Evolutionary conservation across 2,329 filamentous ascomycete genomes (phyloP), one percentile per base, ranked within the genome.

Genomic region (Phoma sp.): DNA sequence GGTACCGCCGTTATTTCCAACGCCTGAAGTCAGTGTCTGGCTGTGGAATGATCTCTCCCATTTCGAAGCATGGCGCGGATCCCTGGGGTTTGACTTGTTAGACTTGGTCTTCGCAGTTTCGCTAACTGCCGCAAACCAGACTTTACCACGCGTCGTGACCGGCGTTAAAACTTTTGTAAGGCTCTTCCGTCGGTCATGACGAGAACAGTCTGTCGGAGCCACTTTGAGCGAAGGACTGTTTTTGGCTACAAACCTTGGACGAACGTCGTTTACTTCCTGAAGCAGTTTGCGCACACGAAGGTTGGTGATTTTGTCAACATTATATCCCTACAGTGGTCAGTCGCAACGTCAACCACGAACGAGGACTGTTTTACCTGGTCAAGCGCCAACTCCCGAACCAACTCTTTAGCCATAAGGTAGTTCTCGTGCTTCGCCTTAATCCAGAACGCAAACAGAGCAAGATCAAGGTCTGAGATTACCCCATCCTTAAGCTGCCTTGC

Each of bases 361-460:
- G 11, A 30, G 32, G 11, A 7, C 1, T 10, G 9, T 42, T 47
- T 33, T 32, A 69, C 69, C 53, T 68, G 65, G 30, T 71, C 67
- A 1, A 71, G 39, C 5, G 38, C 48, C 4, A 74, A 42, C 54
- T 74, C 68, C 2, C 71, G 62, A 21, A 74, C 60, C 18, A 67
- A 42, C n/a, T 46, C 26, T 40, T 57, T 69, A 0, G 67, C 69
- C 11, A 57, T 18, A 1, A 63, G 30, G 20, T 66, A 70, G 48
- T 73, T 59, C 14, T 62, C 53, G 1, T 43, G 15, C 15, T 57
- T 58, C 17, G 64, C 53, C 5, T 49, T 57, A 45, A 73, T 63
- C 67, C 69, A 74, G 23, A 48, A 62, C 9, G 34, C 52, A 28
- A 73, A 66, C 1, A 71, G 57, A 1, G 59, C 61, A 9, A 73